Base-by-base conservation (phyloP, 257 asterid genomes). In the Apocynum venetum region DNA sequence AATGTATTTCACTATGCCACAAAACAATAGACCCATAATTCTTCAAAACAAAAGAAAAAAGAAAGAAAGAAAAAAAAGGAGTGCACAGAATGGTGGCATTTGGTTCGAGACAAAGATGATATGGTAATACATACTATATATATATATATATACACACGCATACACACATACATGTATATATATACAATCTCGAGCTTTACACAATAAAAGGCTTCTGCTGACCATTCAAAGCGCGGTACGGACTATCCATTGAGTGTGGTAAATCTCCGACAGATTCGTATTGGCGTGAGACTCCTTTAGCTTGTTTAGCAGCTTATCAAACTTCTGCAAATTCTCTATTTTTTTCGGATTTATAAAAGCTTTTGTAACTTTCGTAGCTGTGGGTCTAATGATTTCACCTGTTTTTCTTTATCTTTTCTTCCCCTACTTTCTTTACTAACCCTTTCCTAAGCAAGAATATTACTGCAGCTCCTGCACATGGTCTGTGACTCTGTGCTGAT, bases 201-300 rank as follows among this genome's bases (percentile, higher is more conserved):
- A 46, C 49, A 46, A 46, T 6, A 25, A 46, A 2, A 46, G 49
- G 49, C 49, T 46, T 10, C 15, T 51, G 10, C 46, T 25, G 78
- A 74, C 78, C 38, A 31, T 47, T 75, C 71, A 75, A 57, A 60
- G 46, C 2, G 4, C 8, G 2, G 71, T 75, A 75, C 78, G 71
- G 48, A 75, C 49, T 48, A 31, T 35, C 72, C 60, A 31, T 35
- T 75, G 51, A 65, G 57, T 35, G 25, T 25, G 67, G 25, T 3
- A 41, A 74, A 17, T 59, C 56, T 36, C 67, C 77, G 67, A 73
- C 77, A 73, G 77, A 73, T 20, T 73, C 68, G 13, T 1, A 41
- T 44, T 40, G 77, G 73, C 73, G 73, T 68, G 73, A 68, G 35
- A 38, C 13, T 41, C 44, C 69, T 63, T 11, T 4, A 35, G 48